phyloP scores from a whole-genome alignment of 768 basidiomycete species.

The Suillus americanus region DNA sequence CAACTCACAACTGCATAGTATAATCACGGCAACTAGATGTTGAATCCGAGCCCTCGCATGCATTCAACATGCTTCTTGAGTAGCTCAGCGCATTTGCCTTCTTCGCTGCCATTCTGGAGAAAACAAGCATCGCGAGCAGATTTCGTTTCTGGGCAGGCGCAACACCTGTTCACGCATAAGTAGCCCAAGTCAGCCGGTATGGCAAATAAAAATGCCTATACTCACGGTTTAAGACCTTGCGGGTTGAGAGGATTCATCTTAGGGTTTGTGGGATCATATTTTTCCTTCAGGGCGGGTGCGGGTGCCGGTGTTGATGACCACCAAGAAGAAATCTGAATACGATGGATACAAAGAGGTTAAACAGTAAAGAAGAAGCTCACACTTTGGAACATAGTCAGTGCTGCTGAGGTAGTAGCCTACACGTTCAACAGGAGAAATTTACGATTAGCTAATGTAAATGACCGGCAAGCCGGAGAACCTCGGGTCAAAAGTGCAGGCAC shows the following conservation, averaged over 20 bases:
- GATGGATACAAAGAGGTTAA: background rate
- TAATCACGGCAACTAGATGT: conserved; percentile 43
- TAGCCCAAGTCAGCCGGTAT: background rate
- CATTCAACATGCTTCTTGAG: conserved; percentile 83
- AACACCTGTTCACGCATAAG: conserved; percentile 61
- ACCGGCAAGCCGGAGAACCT: no score
- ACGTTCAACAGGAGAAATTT: no score
- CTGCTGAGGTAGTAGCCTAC: background rate
- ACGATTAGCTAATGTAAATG: no score
- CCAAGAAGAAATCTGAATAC: conserved; percentile 47
- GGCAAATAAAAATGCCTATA: conserved; percentile 9
- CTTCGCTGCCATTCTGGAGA: conserved; percentile 63
- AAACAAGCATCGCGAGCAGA: conserved; percentile 93
- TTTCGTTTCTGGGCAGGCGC: conserved; percentile 95
- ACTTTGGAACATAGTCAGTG: background rate
- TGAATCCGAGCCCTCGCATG: conserved; percentile 91
- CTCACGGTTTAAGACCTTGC: conserved; percentile 92
- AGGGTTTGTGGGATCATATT: conserved; percentile 73
- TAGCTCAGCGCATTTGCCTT: conserved; percentile 78
- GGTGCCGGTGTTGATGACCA: conserved; percentile 52
- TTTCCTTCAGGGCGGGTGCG: conserved; percentile 33
- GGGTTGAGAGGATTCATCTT: conserved; percentile 90
- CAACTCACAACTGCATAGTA: no score
- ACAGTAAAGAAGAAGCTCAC: background rate
- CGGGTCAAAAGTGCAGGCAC: no score